Conservation (phyloP, 108 stramenopile genomes). For the Mediolabrus comicus region DNA sequence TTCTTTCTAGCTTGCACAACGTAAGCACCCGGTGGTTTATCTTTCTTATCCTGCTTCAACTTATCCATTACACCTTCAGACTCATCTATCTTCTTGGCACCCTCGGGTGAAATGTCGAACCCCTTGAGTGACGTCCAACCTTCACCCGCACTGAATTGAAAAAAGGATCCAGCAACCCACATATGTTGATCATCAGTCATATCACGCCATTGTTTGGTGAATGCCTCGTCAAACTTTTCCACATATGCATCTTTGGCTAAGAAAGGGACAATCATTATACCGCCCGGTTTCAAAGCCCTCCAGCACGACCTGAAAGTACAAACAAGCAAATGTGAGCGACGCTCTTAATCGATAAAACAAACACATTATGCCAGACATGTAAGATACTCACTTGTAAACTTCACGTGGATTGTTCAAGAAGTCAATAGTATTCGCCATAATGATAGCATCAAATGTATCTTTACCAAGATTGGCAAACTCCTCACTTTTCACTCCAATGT, state of each 20-base stretch:
- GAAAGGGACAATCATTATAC: constrained; percentile 81
- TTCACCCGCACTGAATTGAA: constrained; percentile 88
- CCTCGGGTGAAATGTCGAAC: constrained; percentile 85
- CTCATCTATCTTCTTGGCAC: constrained; percentile 54
- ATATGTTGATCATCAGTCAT: constrained; percentile 96
- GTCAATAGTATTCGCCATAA: constrained; percentile 88
- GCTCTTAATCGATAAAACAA: not conserved
- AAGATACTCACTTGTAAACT: constrained; percentile 65
- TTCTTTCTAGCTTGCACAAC: constrained; percentile 80
- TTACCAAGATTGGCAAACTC: constrained; percentile 53
- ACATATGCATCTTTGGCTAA: constrained; percentile 68
- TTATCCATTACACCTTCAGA: constrained; percentile 27
- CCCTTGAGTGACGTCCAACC: constrained; percentile 84
- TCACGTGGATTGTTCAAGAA: constrained; percentile 82
- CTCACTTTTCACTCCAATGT: constrained; percentile 64
- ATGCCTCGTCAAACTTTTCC: constrained; percentile 70
- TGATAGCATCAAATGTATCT: constrained; percentile 76
- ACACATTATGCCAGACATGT: not conserved
- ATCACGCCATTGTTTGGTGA: constrained; percentile 88
- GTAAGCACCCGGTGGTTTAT: constrained; percentile 60
- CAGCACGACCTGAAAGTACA: constrained; percentile 52
- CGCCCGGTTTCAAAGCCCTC: constrained; percentile 81
- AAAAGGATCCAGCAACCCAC: constrained; percentile 93
- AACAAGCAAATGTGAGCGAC: not conserved
- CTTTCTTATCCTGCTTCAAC: constrained; percentile 31